These are phyloP conservation scores for Erysimum cheiri DNA, from an alignment of 441 rosid genomes.

Conservation along the genomic window DNA sequence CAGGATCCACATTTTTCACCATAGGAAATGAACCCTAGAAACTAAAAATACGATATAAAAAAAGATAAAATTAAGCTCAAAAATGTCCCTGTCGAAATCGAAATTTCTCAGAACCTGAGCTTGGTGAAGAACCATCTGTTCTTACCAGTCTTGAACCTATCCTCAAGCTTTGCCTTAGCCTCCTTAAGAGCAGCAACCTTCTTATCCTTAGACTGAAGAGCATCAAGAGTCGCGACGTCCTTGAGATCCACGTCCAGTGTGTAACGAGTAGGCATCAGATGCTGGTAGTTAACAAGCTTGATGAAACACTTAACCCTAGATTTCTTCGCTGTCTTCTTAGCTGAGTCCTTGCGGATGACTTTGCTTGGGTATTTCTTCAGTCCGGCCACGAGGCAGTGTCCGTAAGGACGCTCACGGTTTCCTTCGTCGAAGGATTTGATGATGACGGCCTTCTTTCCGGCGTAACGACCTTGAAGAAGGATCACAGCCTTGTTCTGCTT, in stretches of 20 bases:
- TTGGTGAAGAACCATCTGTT: conserved; percentile 74
- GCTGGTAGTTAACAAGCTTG: conserved; percentile 69
- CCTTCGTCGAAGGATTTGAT: conserved; percentile 65
- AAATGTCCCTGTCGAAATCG: not conserved
- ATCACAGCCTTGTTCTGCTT: conserved; percentile 71
- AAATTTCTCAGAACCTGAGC: conserved; percentile 60
- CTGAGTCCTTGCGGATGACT: conserved; percentile 68
- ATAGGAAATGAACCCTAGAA: conserved; percentile 33
- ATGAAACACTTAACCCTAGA: conserved; percentile 64
- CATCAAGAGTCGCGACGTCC: conserved; percentile 53
- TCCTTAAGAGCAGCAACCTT: conserved; percentile 61
- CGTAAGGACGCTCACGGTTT: conserved; percentile 60
- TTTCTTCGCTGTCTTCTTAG: conserved; percentile 74
- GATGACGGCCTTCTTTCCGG: conserved; percentile 69
- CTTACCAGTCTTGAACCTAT: conserved; percentile 71
- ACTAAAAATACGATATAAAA: conserved; percentile 22
- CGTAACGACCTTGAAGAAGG: conserved; percentile 68
- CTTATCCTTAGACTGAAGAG: conserved; percentile 57
- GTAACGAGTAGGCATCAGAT: conserved; percentile 73
- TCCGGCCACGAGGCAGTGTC: conserved; percentile 74
- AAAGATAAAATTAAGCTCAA: conserved; percentile 8
- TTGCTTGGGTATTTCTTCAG: conserved; percentile 65
- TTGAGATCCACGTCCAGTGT: conserved; percentile 69
- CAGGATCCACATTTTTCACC: conserved; percentile 31
- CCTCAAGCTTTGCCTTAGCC: conserved; percentile 61